Base-by-base conservation (phyloP, 345 rosid species). In the Murraya koenigii region DNA sequence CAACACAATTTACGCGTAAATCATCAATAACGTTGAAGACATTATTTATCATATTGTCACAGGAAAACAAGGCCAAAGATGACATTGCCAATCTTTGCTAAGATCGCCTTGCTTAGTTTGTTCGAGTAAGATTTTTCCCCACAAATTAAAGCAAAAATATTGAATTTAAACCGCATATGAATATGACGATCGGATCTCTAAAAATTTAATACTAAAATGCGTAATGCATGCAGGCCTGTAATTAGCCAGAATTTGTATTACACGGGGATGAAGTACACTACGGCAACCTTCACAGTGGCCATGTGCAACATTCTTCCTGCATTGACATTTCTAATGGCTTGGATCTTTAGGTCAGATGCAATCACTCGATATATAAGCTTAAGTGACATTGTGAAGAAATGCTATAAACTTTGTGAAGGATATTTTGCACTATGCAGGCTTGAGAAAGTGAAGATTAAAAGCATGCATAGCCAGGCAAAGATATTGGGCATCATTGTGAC, bases 251-350 rank as follows among this genome's bases (percentile, higher is more conserved):
- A 90, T 83, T 75, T 86, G 56, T 89, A 84, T 76, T 89, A 85
- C 79, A 76, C 87, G 15, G 95, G 92, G 49, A 89, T 89, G 97
- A 89, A 87, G 88, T 84, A 88, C 30, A 89, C 93, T 25, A 88
- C 94, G 8, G 92, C 97, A 32, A 90, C 93, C 15, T 92, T 88
- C 83, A 88, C 95, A 11, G 86, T 91, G 8, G 92, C 95, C 54
- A 80, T 90, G 76, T 77, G 86, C 81, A 92, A 92, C 73, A 80
- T 88, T 78, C 91, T 92, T 80, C 97, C 97, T 52, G 92, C 95
- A 8, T 75, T 92, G 41, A 87, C 97, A 60, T 92, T 92, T 55
- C 49, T 87, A 15, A 80, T 90, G 85, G 97, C 94, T 36, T 92
- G 89, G 79, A 74, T 92, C 3, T 85, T 83, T 69, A 71, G 87